A percentile compares a stretch with the other conserved stretches of the same genome.
phyloP scores from a whole-genome alignment of 129 eudicot species.

The Chrysanthemum makinoi region DNA sequence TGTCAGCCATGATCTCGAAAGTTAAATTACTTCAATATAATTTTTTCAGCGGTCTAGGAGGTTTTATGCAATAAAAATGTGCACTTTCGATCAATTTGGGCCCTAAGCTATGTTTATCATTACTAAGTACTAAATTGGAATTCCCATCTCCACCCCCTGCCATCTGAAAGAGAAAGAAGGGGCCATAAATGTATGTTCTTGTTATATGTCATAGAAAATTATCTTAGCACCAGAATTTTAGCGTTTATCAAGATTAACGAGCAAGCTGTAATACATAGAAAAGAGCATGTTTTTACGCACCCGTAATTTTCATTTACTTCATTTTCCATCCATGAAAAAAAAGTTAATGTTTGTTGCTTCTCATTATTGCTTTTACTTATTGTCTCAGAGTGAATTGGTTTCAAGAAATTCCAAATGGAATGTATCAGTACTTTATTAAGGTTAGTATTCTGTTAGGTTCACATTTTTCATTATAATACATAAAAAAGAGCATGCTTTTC shows the following conservation, averaged over 20 bases:
- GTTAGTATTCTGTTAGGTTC: slow-evolving; percentile 37
- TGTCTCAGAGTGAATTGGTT: slow-evolving; percentile 63
- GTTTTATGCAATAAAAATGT: background rate
- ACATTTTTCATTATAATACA: background rate
- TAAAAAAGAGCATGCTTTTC: background rate
- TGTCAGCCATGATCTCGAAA: background rate
- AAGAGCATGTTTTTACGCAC: no score
- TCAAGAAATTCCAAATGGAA: slow-evolving; percentile 60
- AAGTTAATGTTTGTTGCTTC: slow-evolving; percentile 2
- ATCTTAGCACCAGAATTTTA: no score
- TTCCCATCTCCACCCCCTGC: background rate
- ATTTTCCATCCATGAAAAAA: background rate
- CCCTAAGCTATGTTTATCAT: background rate
- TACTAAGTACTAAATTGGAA: background rate
- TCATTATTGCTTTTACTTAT: slow-evolving; percentile 1
- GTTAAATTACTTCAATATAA: background rate
- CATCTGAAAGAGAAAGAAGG: background rate
- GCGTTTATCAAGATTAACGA: no score
- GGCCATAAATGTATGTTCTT: background rate
- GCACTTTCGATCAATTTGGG: background rate
- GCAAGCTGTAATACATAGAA: no score
- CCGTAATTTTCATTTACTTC: background rate
- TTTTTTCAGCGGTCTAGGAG: background rate
- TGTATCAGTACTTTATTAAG: slow-evolving; percentile 86
- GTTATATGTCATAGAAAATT: background rate